phyloP scores from a whole-genome alignment of 805 yeast species.

The Starmerella floricola region DNA sequence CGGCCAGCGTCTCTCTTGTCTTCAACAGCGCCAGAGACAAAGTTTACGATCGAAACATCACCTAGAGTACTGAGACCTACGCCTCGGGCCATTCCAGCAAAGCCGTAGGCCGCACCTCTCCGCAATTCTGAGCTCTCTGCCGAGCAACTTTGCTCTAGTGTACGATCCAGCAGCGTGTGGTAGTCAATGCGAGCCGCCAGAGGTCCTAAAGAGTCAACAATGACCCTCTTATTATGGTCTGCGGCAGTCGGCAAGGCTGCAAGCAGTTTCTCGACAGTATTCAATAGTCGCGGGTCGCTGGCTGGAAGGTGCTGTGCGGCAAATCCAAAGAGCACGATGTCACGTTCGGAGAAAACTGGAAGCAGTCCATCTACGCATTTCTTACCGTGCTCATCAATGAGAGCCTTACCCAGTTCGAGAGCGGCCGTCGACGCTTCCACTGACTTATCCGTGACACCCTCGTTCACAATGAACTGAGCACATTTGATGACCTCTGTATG shows the following conservation, averaged over 20 bases:
- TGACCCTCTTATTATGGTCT: slow-evolving; percentile 48
- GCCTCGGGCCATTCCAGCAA: slow-evolving; percentile 88
- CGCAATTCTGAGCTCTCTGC: slow-evolving; percentile 39
- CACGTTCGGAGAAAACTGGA: slow-evolving; percentile 59
- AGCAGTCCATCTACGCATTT: slow-evolving; percentile 58
- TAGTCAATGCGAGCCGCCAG: slow-evolving; percentile 36
- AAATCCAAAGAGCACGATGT: slow-evolving; percentile 76
- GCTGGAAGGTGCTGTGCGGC: slow-evolving; percentile 70
- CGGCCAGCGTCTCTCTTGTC: slow-evolving; percentile 62
- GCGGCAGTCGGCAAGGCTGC: slow-evolving; percentile 75
- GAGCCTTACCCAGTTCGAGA: slow-evolving; percentile 75
- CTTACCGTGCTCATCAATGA: slow-evolving; percentile 56
- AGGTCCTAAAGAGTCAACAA: slow-evolving; percentile 77
- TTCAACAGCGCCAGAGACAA: slow-evolving; percentile 70
- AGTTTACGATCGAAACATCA: slow-evolving; percentile 64
- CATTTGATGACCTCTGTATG: slow-evolving; percentile 16
- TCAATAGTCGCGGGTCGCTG: slow-evolving; percentile 49
- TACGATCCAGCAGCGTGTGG: slow-evolving; percentile 41
- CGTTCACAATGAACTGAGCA: slow-evolving; percentile 36
- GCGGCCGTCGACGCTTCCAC: slow-evolving; percentile 41
- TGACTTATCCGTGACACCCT: slow-evolving; percentile 58
- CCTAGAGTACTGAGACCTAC: slow-evolving; percentile 68
- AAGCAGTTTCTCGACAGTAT: slow-evolving; percentile 57
- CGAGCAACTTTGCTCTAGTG: slow-evolving; percentile 49
- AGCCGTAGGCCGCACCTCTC: slow-evolving; percentile 92